A percentile compares a stretch with the other conserved stretches of the same genome.
Evolutionary conservation across 768 basidiomycete species (phyloP).

Genomic region (Lepiota subincarnata): DNA sequence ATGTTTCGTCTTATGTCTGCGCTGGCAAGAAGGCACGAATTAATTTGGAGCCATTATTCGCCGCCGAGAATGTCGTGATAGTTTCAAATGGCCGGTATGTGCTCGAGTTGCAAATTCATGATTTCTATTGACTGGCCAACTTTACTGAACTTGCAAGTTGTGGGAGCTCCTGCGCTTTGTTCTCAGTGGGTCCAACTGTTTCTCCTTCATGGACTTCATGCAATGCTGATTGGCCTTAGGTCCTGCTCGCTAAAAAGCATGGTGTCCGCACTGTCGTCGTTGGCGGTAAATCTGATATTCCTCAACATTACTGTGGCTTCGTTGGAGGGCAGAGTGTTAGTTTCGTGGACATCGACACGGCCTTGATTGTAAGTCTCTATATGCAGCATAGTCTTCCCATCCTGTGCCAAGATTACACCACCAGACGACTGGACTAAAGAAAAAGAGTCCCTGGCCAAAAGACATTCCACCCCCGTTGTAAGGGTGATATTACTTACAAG

Average conservation of each 20-base stretch:
- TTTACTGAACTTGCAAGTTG: not conserved
- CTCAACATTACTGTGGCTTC: constrained; percentile 19
- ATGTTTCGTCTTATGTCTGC: constrained; percentile 13
- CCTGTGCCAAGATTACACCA: not conserved
- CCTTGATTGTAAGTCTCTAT: constrained; percentile 31
- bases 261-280: constrained; percentile 54
- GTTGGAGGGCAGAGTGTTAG: not conserved
- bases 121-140: not conserved
- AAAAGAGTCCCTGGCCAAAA: constrained; percentile 40
- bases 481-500: constrained; percentile 25
- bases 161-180: not conserved
- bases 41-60: constrained; percentile 36
- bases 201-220: not conserved
- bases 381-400: not conserved
- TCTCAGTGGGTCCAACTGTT: not conserved
- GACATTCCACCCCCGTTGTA: constrained; percentile 51
- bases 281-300: constrained; percentile 44
- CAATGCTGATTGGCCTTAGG: constrained; percentile 30
- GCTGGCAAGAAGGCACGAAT: not conserved
- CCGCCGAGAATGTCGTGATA: constrained; percentile 45
- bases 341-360: not conserved
- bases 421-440: constrained; percentile 50
- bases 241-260: constrained; percentile 57
- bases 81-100: constrained; percentile 51
- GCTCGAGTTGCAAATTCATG: no score